Percentiles rank a stretch among this genome's conserved stretches.
Evolutionary conservation across 2,329 filamentous ascomycete genomes (phyloP).

Genomic region (Aspergillus puulaauensis): DNA sequence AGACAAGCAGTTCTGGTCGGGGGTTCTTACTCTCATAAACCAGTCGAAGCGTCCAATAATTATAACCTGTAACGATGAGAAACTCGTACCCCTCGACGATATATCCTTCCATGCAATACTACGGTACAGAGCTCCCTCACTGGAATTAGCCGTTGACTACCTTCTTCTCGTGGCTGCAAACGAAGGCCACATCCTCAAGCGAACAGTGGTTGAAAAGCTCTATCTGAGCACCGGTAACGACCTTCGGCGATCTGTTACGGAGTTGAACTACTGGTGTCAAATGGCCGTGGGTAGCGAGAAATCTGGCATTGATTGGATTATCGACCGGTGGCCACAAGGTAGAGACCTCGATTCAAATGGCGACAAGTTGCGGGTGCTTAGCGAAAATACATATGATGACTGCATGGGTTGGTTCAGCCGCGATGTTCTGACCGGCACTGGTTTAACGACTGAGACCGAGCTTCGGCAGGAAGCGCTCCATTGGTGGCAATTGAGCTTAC

Average conservation of each 20-base stretch:
- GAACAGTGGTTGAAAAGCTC: conserved; percentile 66
- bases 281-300: conserved; percentile 88
- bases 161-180: conserved; percentile 79
- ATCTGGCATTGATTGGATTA: conserved; percentile 87
- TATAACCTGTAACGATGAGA: conserved; percentile 92
- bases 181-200: conserved; percentile 78
- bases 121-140: conserved; percentile 67
- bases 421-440: conserved; percentile 51
- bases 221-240: conserved; percentile 70
- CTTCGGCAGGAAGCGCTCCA: conserved; percentile 64
- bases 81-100: conserved; percentile 70
- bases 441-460: conserved; percentile 58
- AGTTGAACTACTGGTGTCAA: conserved; percentile 96
- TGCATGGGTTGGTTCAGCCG: conserved; percentile 76
- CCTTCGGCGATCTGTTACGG: conserved; percentile 75
- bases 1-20: conserved; percentile 92
- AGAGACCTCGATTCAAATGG: conserved; percentile 67
- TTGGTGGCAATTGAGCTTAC: conserved; percentile 65
- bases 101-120: conserved; percentile 85
- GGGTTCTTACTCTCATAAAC: conserved; percentile 71
- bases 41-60: conserved; percentile 90
- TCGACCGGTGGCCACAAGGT: conserved; percentile 72
- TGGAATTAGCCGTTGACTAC: conserved; percentile 72
- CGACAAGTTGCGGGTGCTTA: conserved; percentile 73
- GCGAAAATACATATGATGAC: conserved; percentile 71